These are phyloP conservation scores for Cercophora scortea DNA, from an alignment of 495 filamentous ascomycete species.

Conservation along the genomic window DNA sequence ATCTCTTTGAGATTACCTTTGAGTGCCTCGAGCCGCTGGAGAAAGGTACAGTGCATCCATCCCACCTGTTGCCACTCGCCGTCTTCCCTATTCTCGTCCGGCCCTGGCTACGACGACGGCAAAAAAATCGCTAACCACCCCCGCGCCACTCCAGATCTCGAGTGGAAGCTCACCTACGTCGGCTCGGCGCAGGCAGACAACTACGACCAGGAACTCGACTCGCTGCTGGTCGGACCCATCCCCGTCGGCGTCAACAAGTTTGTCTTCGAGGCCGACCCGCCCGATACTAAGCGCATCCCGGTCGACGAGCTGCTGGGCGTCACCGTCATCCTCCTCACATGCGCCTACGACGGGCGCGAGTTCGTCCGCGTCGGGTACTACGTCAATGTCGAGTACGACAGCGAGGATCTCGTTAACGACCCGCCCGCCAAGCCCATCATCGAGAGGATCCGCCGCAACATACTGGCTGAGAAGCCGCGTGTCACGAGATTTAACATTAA, in stretches of 20 bases:
- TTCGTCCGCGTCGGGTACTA: constrained; percentile 99
- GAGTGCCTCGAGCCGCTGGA: constrained; percentile 88
- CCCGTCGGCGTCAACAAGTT: constrained; percentile 98
- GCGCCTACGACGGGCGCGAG: constrained; percentile 91
- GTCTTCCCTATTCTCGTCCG: not conserved
- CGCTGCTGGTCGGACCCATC: constrained; percentile 90
- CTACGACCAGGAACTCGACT: constrained; percentile 97
- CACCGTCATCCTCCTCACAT: constrained; percentile 92
- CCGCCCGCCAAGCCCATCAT: constrained; percentile 87
- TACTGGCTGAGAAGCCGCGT: constrained; percentile 92
- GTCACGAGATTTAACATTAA: constrained; percentile 99
- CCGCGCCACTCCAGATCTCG: constrained; percentile 60
- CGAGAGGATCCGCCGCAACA: constrained; percentile 82
- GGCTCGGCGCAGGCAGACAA: constrained; percentile 96
- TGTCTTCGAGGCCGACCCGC: constrained; percentile 91
- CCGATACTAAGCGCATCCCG: constrained; percentile 81
- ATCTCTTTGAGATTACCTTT: constrained; percentile 97
- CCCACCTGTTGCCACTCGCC: not conserved
- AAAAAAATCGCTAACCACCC: not conserved
- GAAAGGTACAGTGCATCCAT: constrained; percentile 55
- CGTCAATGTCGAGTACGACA: constrained; percentile 97
- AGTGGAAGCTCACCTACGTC: constrained; percentile 99
- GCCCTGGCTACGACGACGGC: not conserved
- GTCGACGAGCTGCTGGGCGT: constrained; percentile 92
- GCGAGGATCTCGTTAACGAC: constrained; percentile 76